Conservation (phyloP, 257 asterid species). For the Verbascum thapsus region DNA sequence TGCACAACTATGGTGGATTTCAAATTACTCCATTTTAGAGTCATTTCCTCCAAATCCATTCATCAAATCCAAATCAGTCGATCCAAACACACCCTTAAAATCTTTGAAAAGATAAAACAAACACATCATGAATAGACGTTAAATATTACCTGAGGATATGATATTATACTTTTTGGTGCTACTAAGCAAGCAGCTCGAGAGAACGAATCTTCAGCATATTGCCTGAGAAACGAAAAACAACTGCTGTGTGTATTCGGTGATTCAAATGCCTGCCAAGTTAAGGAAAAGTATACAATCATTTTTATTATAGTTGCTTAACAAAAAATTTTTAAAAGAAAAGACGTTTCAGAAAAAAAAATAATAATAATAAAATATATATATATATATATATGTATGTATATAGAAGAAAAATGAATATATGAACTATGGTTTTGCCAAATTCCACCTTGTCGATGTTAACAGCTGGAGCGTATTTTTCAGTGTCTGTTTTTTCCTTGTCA, state of each 20-base stretch:
- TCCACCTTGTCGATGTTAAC: constrained; percentile 92
- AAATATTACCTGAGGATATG: constrained; percentile 87
- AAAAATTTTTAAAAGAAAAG: no score
- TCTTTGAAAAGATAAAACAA: constrained; percentile 2
- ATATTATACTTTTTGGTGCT: constrained; percentile 74
- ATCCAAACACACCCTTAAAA: no score
- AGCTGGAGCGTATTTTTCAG: constrained; percentile 79
- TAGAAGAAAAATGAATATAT: neutral
- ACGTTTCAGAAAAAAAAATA: no score
- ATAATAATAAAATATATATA: no score
- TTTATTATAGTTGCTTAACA: constrained; percentile 2
- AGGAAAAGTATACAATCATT: constrained; percentile 18
- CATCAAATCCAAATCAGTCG: no score
- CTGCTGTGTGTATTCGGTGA: constrained; percentile 90
- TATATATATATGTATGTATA: no score
- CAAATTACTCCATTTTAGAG: no score
- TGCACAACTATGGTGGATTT: no score
- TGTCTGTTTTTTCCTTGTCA: constrained; percentile 75
- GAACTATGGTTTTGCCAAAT: constrained; percentile 19
- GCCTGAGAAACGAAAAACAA: constrained; percentile 82
- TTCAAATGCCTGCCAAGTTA: constrained; percentile 87
- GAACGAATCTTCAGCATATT: constrained; percentile 87
- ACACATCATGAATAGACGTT: constrained; percentile 4
- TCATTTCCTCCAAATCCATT: no score
- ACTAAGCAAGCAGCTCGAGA: constrained; percentile 85